phyloP scores from a whole-genome alignment of 768 basidiomycete genomes.

The Gloeostereum incarnatum region DNA sequence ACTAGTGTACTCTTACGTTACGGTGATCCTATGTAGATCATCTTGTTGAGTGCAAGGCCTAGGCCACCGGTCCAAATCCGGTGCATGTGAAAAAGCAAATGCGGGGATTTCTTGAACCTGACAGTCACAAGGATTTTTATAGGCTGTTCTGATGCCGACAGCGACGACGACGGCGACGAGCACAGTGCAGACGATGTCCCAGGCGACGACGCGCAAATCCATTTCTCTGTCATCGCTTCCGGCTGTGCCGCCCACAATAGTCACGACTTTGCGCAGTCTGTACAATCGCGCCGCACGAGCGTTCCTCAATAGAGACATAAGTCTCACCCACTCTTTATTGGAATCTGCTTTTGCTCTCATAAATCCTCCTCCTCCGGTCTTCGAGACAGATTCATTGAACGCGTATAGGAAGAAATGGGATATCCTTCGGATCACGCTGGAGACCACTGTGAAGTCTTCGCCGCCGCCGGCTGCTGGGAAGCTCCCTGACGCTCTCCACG shows the following conservation, averaged over 20 bases:
- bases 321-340: constrained; percentile 57
- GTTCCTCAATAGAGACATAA: constrained; percentile 66
- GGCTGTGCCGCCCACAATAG: constrained; percentile 14
- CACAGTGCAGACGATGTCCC: too few relatives aligned
- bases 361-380: constrained; percentile 18
- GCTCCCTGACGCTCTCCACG: constrained; percentile 44
- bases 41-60: too few relatives aligned
- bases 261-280: constrained; percentile 46
- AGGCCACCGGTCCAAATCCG: too few relatives aligned
- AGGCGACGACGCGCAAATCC: too few relatives aligned
- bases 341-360: constrained; percentile 61
- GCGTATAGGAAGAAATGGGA: constrained; percentile 77
- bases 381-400: constrained; percentile 29
- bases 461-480: constrained; percentile 32
- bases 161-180: too few relatives aligned
- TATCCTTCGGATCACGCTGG: constrained; percentile 75
- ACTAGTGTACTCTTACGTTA: too few relatives aligned
- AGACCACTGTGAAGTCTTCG: constrained; percentile 61
- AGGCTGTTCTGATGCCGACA: too few relatives aligned
- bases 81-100: too few relatives aligned
- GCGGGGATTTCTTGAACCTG: too few relatives aligned
- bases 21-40: too few relatives aligned
- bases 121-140: too few relatives aligned
- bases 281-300: constrained; percentile 73
- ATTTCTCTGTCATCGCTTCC: too few relatives aligned